Base-by-base conservation (phyloP, 139 green algal genomes). In the Edaphochlamys debaryana region DNA sequence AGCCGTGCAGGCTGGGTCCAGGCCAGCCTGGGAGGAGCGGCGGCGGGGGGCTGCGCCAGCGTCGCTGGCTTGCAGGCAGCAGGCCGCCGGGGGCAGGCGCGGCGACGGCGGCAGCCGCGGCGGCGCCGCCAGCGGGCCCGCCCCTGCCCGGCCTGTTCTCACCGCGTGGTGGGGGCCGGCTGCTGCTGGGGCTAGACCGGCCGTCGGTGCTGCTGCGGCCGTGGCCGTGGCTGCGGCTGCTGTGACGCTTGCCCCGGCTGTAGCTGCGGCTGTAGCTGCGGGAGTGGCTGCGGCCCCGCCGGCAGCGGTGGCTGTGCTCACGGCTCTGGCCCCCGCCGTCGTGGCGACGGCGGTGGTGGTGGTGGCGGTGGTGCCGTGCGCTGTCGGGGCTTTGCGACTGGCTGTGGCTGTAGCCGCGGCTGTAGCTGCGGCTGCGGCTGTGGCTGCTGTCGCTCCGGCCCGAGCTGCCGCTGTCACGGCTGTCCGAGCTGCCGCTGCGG, bases 31-130 rank as follows among this genome's bases (percentile, higher is more conserved):
- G 9, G 34, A 1, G 64, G 15, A 27, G 62, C 30, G 8, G 36
- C 1, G 13, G 38, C 38, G 38, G 58, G 37, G 73, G 73, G 73
- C 73, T 80, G 73, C 73, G 73, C 73, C 73, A 80, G 34, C 73
- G 52, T 13, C 73, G 54, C 73, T 80, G 13, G 6, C 40, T 11
- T 2, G 56, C 56, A 29, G 73, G 73, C 4, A 80, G 29, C 5
- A 80, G 52, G 0, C 73, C 73, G 23, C 56, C 22, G 40, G 69
- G 29, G 32, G 70, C 70, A 34, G 34, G 17, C 34, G 45, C 17
- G n/a, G 38, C 4, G 6, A 17, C 70, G 27, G 34, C 2, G 13
- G 30, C 45, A 34, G 11, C 45, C 45, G 30, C 13, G 11, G 70
- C 20, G 23, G 56, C 17, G 19, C 9, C 52, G 15, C 17, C 13